Evolutionary conservation across 2,329 filamentous ascomycete species (phyloP).

Genomic region (Basipetospora sp.): DNA sequence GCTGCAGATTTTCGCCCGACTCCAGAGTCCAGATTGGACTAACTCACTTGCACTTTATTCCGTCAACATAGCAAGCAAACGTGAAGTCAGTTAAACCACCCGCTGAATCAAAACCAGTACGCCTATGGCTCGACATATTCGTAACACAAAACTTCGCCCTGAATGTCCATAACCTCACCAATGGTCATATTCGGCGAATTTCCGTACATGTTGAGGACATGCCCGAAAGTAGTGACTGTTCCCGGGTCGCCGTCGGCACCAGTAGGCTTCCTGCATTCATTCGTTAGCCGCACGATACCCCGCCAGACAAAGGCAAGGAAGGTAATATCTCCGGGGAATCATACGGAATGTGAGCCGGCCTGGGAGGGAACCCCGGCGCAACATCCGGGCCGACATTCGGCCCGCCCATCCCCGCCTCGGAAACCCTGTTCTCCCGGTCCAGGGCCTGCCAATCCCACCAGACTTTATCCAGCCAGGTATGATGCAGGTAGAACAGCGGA

Average conservation of each 20-base stretch:
- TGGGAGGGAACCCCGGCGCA: neutral
- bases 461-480: slow-evolving; percentile 14
- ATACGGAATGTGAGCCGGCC: neutral
- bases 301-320: no score
- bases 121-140: slow-evolving; percentile 17
- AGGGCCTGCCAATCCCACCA: slow-evolving; percentile 14
- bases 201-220: slow-evolving; percentile 15
- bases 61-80: no score
- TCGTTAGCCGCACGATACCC: no score
- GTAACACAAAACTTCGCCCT: slow-evolving; percentile 12
- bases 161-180: slow-evolving; percentile 17
- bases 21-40: no score
- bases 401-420: slow-evolving; percentile 1
- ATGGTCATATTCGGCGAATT: slow-evolving; percentile 13
- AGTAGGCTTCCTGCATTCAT: neutral
- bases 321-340: no score
- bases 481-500: slow-evolving; percentile 14
- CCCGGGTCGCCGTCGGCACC: slow-evolving; percentile 9
- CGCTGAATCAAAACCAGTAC: no score
- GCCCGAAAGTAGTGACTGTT: slow-evolving; percentile 12
- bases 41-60: no score
- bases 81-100: no score
- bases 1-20: no score
- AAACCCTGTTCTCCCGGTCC: slow-evolving; percentile 5
- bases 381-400: neutral